Evolutionary conservation across 1,284 basidiomycete species (phyloP).

Genomic region (Stygiomarasmius scandens): DNA sequence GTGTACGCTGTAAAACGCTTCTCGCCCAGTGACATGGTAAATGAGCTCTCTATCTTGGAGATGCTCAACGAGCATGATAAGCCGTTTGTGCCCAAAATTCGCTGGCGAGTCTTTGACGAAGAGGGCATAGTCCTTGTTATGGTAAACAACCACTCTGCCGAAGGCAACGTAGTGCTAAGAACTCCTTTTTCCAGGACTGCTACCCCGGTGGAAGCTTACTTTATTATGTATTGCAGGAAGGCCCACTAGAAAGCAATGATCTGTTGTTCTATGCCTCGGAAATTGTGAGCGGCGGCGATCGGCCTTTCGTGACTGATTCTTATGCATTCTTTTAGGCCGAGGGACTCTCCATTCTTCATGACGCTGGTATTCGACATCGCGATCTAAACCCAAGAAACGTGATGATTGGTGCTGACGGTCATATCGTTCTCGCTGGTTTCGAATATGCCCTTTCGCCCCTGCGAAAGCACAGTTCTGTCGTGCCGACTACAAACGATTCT

Average conservation of each 20-base stretch:
- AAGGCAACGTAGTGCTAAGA: background rate
- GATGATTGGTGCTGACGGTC: conserved; percentile 63
- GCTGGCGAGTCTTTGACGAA: conserved; percentile 68
- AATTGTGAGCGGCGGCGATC: conserved; percentile 51
- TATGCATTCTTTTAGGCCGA: conserved; percentile 40
- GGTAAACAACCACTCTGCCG: conserved; percentile 30
- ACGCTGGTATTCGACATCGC: conserved; percentile 51
- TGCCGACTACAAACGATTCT: conserved; percentile 19
- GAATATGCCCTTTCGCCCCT: conserved; percentile 44
- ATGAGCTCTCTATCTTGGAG: conserved; percentile 56
- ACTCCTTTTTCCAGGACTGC: conserved; percentile 41
- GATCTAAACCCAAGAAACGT: conserved; percentile 66
- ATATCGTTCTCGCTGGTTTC: conserved; percentile 72
- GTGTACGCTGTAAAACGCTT: conserved; percentile 59
- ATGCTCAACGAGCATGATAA: conserved; percentile 50
- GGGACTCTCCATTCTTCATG: conserved; percentile 61
- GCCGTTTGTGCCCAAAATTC: conserved; percentile 63
- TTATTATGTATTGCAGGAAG: conserved; percentile 61
- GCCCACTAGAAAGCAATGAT: conserved; percentile 55
- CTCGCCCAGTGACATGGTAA: conserved; percentile 42
- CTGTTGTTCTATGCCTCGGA: conserved; percentile 71
- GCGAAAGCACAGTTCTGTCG: background rate
- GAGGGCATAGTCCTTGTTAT: conserved; percentile 62
- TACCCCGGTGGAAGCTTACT: conserved; percentile 63
- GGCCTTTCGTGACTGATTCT: too few species aligned